phyloP scores from a whole-genome alignment of 257 asterid species.

The Echium plantagineum region DNA sequence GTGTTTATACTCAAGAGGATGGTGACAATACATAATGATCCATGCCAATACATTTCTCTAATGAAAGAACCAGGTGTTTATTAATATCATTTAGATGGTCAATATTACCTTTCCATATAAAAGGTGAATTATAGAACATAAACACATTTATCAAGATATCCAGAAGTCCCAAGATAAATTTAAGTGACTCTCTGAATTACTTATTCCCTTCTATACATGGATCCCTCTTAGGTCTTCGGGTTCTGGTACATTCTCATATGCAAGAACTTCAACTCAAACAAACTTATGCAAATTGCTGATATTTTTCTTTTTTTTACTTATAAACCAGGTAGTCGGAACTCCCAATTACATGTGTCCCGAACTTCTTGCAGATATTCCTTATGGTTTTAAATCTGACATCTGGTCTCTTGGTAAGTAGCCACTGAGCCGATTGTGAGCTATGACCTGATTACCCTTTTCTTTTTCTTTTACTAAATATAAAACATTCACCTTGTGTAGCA shows the following conservation, averaged over 20 bases:
- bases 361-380: slow-evolving; percentile 96
- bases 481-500: background rate
- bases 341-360: slow-evolving; percentile 99
- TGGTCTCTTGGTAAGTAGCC: slow-evolving; percentile 86
- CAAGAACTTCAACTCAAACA: slow-evolving; percentile 5
- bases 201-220: too few relatives aligned
- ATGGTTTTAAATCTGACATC: slow-evolving; percentile 93
- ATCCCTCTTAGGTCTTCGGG: background rate
- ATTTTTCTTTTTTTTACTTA: slow-evolving; percentile 6
- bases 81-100: too few relatives aligned
- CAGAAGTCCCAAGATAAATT: too few relatives aligned
- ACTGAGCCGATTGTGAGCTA: background rate
- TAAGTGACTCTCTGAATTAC: too few relatives aligned
- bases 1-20: too few relatives aligned
- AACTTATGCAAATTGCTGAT: slow-evolving; percentile 4
- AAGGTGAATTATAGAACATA: too few relatives aligned
- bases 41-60: too few relatives aligned
- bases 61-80: too few relatives aligned
- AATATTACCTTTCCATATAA: too few relatives aligned
- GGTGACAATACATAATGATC: too few relatives aligned
- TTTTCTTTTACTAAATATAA: background rate
- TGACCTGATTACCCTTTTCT: background rate
- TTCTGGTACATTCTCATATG: background rate
- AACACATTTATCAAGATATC: too few relatives aligned
- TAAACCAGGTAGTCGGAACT: slow-evolving; percentile 87